These are phyloP conservation scores for Alternaria sp. DNA, from an alignment of 2,329 filamentous ascomycete genomes.

Conservation along the genomic window DNA sequence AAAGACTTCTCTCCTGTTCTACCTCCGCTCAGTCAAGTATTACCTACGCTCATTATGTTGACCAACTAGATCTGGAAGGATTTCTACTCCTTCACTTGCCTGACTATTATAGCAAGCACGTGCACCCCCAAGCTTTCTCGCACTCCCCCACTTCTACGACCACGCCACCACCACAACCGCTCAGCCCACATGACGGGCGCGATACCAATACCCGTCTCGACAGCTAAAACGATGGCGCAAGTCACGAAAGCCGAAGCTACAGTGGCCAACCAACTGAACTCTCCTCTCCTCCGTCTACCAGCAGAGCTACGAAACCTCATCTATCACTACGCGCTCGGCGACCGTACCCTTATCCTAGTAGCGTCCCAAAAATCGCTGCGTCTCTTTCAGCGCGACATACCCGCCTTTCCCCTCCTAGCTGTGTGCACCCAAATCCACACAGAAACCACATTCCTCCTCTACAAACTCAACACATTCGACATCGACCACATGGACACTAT, in stretches of 20 bases:
- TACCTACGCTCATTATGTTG: too few species aligned
- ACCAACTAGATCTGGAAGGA: not conserved
- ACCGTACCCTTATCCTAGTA: not conserved
- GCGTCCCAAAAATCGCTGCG: too few species aligned
- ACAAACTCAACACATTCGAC: not conserved
- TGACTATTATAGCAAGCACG: not conserved
- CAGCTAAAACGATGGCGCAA: not conserved
- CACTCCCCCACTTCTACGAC: not conserved
- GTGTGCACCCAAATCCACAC: not conserved
- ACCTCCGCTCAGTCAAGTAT: too few species aligned
- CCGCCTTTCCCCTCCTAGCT: not conserved
- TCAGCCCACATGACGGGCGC: not conserved
- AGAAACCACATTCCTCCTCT: not conserved
- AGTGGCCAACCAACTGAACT: not conserved
- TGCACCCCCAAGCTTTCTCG: not conserved
- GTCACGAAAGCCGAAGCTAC: not conserved
- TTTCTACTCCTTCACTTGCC: not conserved
- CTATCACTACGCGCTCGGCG: not conserved
- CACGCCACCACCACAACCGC: not conserved
- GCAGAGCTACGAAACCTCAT: not conserved
- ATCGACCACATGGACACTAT: too few species aligned
- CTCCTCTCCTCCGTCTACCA: not conserved
- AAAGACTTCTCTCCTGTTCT: not conserved
- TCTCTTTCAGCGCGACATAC: too few species aligned
- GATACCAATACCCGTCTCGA: not conserved